These are phyloP conservation scores for Ascochyta pisi DNA, from an alignment of 2,329 filamentous ascomycete genomes.

Conservation along the genomic window DNA sequence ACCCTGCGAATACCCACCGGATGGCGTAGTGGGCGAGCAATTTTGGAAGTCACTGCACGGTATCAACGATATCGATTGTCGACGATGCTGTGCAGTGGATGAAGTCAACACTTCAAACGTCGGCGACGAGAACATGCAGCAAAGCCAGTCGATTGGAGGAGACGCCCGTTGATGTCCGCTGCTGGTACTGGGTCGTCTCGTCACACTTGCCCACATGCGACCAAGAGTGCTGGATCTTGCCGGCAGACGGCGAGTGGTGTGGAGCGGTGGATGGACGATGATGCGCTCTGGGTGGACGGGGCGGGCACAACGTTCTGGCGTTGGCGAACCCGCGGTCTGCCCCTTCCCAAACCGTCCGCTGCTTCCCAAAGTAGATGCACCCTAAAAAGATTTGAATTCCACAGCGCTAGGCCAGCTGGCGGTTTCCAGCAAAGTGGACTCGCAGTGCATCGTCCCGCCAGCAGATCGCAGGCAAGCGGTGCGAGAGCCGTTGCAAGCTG, in stretches of 20 bases:
- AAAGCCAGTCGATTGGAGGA: conserved; percentile 9
- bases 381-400: conserved; percentile 31
- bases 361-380: conserved; percentile 20
- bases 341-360: conserved; percentile 29
- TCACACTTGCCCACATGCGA: conserved; percentile 19
- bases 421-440: conserved; percentile 26
- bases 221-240: conserved; percentile 21
- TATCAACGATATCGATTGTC: conserved; percentile 6
- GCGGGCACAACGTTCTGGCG: conserved; percentile 22
- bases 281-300: conserved; percentile 13
- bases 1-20: conserved; percentile 3
- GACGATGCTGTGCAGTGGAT: conserved; percentile 11
- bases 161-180: conserved; percentile 20
- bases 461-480: conserved; percentile 28
- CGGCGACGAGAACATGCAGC: conserved; percentile 5
- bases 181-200: conserved; percentile 19
- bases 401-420: conserved; percentile 20
- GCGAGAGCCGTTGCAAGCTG: conserved; percentile 16
- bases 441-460: conserved; percentile 27
- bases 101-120: conserved; percentile 12
- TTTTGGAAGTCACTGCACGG: conserved; percentile 1
- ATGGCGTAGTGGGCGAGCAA: conserved; percentile 13
- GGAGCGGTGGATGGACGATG: conserved; percentile 12
- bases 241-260: conserved; percentile 16
- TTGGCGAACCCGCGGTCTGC: conserved; percentile 12